phyloP scores from a whole-genome alignment of 345 rosid genomes.

The Citrus hindsii region DNA sequence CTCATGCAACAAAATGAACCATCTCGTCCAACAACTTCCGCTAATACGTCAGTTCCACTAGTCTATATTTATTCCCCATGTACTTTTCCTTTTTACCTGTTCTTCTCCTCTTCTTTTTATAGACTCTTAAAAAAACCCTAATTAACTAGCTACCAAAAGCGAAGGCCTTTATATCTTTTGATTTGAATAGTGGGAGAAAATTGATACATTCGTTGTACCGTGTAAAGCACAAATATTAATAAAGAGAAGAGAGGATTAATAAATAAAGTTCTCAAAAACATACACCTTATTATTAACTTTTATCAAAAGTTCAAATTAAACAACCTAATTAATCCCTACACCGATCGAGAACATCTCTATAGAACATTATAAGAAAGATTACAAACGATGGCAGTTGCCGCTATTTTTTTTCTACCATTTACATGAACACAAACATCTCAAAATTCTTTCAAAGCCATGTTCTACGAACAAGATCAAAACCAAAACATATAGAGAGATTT shows the following conservation, averaged over 20 bases:
- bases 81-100: neutral
- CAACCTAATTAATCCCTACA: neutral
- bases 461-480: slow-evolving; percentile 6
- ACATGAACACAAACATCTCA: slow-evolving; percentile 9
- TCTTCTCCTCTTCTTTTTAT: neutral
- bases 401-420: slow-evolving; percentile 21
- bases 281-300: neutral
- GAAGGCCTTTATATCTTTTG: neutral
- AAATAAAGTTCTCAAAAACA: slow-evolving; percentile 15
- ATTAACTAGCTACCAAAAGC: neutral
- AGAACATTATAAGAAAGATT: slow-evolving; percentile 8
- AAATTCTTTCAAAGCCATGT: slow-evolving; percentile 6
- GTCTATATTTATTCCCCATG: slow-evolving; percentile 9
- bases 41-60: slow-evolving; percentile 25
- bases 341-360: neutral
- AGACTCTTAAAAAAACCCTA: slow-evolving; percentile 16
- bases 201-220: neutral
- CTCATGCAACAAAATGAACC: slow-evolving; percentile 35
- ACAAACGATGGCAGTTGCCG: slow-evolving; percentile 3
- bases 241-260: neutral
- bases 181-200: neutral
- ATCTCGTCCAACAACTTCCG: slow-evolving; percentile 25
- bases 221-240: neutral
- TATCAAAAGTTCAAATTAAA: slow-evolving; percentile 8
- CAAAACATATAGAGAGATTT: slow-evolving; percentile 1